A percentile compares a stretch with the other conserved stretches of the same genome.
Evolutionary conservation across 176 grass and related monocot species (phyloP).

Genomic region (Phoenix dactylifera): DNA sequence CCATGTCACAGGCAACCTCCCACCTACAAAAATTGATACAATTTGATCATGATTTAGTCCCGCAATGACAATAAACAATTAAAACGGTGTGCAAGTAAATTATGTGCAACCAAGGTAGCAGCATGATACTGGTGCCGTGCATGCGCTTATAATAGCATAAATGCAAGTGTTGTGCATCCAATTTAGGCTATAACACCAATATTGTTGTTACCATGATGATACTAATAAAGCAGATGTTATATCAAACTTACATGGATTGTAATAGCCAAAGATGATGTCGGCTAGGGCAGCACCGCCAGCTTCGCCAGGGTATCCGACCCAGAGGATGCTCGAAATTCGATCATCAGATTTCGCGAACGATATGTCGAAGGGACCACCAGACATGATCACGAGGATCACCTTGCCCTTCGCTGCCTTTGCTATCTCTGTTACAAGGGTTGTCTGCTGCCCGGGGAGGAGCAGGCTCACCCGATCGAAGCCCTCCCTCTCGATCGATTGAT

Average conservation of each 20-base stretch:
- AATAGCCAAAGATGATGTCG: conserved; percentile 67
- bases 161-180: no score
- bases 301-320: conserved; percentile 89
- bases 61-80: no score
- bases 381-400: conserved; percentile 93
- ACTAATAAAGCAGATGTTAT: no score
- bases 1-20: conserved; percentile 91
- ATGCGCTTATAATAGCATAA: no score
- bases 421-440: conserved; percentile 49
- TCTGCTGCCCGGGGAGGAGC: conserved; percentile 57
- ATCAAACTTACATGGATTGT: conserved; percentile 56
- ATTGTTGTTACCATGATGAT: no score
- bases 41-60: no score
- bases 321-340: conserved; percentile 63
- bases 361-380: conserved; percentile 73
- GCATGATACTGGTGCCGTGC: no score
- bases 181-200: no score
- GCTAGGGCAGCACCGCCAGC: conserved; percentile 72
- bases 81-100: no score
- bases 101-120: no score
- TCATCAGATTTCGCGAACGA: conserved; percentile 40
- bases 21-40: conserved; percentile 27
- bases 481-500: conserved; percentile 73
- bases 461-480: conserved; percentile 60
- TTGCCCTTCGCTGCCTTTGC: conserved; percentile 55